Conservation (phyloP, 1,139 yeast species). For the Nakaseomyces glabratus region DNA sequence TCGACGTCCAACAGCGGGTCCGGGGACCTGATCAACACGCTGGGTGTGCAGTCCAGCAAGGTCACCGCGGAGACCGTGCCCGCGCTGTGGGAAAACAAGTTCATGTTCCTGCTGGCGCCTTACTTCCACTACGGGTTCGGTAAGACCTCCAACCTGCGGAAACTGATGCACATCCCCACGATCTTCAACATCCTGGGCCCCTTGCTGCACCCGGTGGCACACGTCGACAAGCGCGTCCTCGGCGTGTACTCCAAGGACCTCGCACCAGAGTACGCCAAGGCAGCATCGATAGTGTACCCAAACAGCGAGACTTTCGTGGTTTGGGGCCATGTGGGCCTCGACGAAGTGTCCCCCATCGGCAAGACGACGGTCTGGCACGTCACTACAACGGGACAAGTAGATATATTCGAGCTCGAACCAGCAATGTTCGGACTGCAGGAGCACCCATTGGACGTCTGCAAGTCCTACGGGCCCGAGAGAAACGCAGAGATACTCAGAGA, state of each 20-base stretch:
- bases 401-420: conserved; percentile 43
- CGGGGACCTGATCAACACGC: conserved; percentile 68
- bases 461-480: conserved; percentile 78
- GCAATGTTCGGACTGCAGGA: conserved; percentile 72
- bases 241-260: conserved; percentile 78
- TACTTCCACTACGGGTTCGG: conserved; percentile 93
- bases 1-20: conserved; percentile 89
- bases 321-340: conserved; percentile 83
- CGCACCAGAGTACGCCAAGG: conserved; percentile 78
- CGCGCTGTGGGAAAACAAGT: conserved; percentile 44
- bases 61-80: conserved; percentile 64
- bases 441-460: conserved; percentile 57
- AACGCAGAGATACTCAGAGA: conserved; percentile 56
- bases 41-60: conserved; percentile 69
- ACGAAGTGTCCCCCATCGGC: conserved; percentile 88
- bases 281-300: conserved; percentile 43
- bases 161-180: conserved; percentile 77
- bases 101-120: conserved; percentile 84
- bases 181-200: conserved; percentile 93
- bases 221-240: conserved; percentile 62
- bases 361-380: conserved; percentile 67
- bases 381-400: conserved; percentile 17
- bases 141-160: conserved; percentile 66
- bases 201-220: conserved; percentile 67
- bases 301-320: conserved; percentile 63